These are phyloP conservation scores for Plenodomus lindquistii DNA, from an alignment of 2,329 filamentous ascomycete species.

Conservation along the genomic window DNA sequence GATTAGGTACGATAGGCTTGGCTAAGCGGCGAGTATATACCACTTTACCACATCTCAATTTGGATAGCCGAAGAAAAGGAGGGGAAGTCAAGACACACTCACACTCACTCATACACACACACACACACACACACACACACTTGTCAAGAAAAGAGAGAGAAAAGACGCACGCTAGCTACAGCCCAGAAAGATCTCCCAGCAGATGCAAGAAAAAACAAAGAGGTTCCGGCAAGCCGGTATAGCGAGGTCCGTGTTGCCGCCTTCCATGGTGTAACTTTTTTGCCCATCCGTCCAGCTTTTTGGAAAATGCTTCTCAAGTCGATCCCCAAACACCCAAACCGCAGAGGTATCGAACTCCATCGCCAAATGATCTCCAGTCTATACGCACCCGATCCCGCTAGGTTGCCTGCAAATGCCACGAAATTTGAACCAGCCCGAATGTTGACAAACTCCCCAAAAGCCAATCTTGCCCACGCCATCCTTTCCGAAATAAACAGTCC, in stretches of 20 bases:
- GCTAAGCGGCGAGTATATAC: neutral
- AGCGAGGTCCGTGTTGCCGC: slow-evolving; percentile 24
- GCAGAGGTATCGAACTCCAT: slow-evolving; percentile 46
- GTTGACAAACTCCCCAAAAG: slow-evolving; percentile 42
- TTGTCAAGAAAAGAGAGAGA: slow-evolving; percentile 5
- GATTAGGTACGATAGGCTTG: slow-evolving; percentile 11
- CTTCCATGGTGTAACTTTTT: slow-evolving; percentile 38
- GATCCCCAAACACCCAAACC: slow-evolving; percentile 38
- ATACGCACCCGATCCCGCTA: slow-evolving; percentile 39
- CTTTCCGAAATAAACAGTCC: slow-evolving; percentile 39
- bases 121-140: too few relatives aligned
- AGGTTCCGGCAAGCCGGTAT: slow-evolving; percentile 15
- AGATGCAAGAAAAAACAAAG: slow-evolving; percentile 28
- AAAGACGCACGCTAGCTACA: slow-evolving; percentile 12
- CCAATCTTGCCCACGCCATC: slow-evolving; percentile 41
- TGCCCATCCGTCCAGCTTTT: slow-evolving; percentile 34
- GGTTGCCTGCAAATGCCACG: slow-evolving; percentile 44
- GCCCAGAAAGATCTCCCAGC: slow-evolving; percentile 17
- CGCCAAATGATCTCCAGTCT: slow-evolving; percentile 43
- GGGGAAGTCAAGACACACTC: slow-evolving; percentile 9
- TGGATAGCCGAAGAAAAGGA: slow-evolving; percentile 8
- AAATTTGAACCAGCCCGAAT: slow-evolving; percentile 44
- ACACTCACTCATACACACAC: too few relatives aligned
- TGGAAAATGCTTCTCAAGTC: slow-evolving; percentile 30
- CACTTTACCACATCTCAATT: slow-evolving; percentile 12